Evolutionary conservation across 306 rosid genomes (phyloP).

Genomic region (Urtica urens): DNA sequence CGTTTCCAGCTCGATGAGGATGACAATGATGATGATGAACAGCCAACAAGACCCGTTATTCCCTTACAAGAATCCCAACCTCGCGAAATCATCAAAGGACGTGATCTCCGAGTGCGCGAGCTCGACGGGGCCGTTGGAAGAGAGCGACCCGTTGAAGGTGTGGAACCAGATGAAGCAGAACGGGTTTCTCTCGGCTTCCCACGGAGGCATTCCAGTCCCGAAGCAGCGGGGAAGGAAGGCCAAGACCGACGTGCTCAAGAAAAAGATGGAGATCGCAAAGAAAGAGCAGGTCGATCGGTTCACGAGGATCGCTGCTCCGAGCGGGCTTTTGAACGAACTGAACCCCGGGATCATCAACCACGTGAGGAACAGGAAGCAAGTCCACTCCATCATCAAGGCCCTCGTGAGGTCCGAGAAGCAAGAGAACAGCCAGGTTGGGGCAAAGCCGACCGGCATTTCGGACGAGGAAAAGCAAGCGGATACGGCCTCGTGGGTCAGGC

Average conservation of each 20-base stretch:
- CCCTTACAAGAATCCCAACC: constrained; percentile 26
- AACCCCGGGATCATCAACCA: constrained; percentile 98
- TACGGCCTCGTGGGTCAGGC: constrained; percentile 26
- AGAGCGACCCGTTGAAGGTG: constrained; percentile 48
- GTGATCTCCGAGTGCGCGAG: constrained; percentile 79
- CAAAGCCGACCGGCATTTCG: constrained; percentile 35
- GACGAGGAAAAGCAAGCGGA: constrained; percentile 25
- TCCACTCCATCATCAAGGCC: constrained; percentile 80
- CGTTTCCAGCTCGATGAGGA: constrained; percentile 42
- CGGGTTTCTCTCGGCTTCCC: constrained; percentile 75
- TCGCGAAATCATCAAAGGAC: constrained; percentile 39
- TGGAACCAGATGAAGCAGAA: constrained; percentile 92
- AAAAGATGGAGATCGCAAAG: constrained; percentile 76
- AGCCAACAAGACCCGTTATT: constrained; percentile 19
- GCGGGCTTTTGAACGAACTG: constrained; percentile 85
- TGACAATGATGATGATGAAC: no score
- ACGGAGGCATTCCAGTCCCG: constrained; percentile 81
- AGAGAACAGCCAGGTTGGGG: constrained; percentile 34
- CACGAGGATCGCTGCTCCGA: constrained; percentile 90
- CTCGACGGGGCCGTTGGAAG: constrained; percentile 49
- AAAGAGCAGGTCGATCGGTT: constrained; percentile 74
- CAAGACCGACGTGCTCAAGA: constrained; percentile 52
- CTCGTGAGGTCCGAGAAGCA: constrained; percentile 67
- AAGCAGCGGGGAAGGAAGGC: constrained; percentile 67
- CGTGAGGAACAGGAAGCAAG: constrained; percentile 89